Conservation (phyloP, 352 stramenopile species). For the Phytopythium mirpurense region DNA sequence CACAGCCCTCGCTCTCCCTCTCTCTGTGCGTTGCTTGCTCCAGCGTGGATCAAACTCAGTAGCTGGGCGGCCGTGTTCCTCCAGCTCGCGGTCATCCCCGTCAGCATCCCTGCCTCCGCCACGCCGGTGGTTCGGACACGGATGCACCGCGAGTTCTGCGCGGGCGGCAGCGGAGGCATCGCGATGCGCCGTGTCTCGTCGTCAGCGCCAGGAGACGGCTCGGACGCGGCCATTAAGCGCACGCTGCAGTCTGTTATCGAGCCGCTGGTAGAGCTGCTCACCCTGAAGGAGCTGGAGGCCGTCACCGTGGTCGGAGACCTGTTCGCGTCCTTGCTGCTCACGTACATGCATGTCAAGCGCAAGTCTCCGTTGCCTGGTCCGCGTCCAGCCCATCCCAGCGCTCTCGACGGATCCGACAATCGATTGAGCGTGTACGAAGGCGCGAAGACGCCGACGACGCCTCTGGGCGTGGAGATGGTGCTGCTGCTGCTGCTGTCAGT, state of each 20-base stretch:
- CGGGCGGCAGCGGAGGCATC: slow-evolving; percentile 57
- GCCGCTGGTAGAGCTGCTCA: slow-evolving; percentile 49
- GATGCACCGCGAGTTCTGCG: slow-evolving; percentile 40
- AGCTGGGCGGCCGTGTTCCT: slow-evolving; percentile 29
- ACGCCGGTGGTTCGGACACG: not conserved
- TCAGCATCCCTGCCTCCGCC: slow-evolving; percentile 29
- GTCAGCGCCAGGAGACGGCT: not conserved
- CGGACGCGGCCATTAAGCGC: slow-evolving; percentile 2
- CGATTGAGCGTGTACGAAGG: slow-evolving; percentile 19
- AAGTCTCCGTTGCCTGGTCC: not conserved
- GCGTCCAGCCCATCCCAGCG: not conserved
- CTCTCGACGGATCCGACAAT: not conserved
- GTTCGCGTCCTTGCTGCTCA: slow-evolving; percentile 70
- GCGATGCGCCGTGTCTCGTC: slow-evolving; percentile 22
- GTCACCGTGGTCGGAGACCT: slow-evolving; percentile 67
- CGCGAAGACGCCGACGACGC: slow-evolving; percentile 28
- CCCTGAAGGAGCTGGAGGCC: slow-evolving; percentile 53
- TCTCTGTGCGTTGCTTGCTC: not conserved
- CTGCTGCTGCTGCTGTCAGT: slow-evolving; percentile 60
- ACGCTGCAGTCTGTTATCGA: slow-evolving; percentile 35
- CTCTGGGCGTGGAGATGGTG: slow-evolving; percentile 43
- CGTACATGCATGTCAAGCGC: slow-evolving; percentile 57
- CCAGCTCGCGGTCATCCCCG: slow-evolving; percentile 49
- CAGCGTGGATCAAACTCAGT: slow-evolving; percentile 31
- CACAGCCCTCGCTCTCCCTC: no score